These are phyloP conservation scores for Obelidium mucronatum DNA, from an alignment of 192 early-diverging fungal genomes.

Conservation along the genomic window DNA sequence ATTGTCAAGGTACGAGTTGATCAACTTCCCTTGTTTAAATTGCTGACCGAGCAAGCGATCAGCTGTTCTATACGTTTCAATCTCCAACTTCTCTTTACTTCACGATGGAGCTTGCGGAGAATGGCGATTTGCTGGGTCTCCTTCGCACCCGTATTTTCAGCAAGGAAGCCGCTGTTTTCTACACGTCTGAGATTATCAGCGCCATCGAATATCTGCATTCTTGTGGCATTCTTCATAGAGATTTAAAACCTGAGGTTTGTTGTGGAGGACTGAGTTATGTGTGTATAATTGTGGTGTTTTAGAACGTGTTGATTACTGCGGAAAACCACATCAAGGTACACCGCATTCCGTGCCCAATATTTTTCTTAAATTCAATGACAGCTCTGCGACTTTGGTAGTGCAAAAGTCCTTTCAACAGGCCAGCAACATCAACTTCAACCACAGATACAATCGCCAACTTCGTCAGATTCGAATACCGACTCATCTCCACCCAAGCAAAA, in stretches of 20 bases:
- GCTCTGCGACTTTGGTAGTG: conserved; percentile 89
- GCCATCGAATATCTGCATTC: conserved; percentile 90
- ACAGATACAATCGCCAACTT: neutral
- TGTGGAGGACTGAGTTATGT: neutral
- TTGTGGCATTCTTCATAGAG: conserved; percentile 88
- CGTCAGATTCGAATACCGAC: neutral
- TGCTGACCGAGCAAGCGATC: neutral
- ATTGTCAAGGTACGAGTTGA: conserved; percentile 69
- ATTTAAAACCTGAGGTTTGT: conserved; percentile 89
- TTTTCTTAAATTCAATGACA: conserved; percentile 72
- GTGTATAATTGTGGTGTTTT: neutral
- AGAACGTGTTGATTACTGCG: conserved; percentile 83
- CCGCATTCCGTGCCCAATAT: conserved; percentile 43
- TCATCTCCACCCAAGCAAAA: conserved; percentile 55
- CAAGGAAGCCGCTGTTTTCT: conserved; percentile 79
- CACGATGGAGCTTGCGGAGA: conserved; percentile 86
- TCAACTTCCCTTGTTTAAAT: neutral
- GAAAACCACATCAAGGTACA: conserved; percentile 86
- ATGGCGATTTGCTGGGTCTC: conserved; percentile 90
- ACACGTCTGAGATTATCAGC: conserved; percentile 84
- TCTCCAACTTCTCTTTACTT: conserved; percentile 91
- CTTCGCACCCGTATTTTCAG: conserved; percentile 69
- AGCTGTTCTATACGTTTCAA: conserved; percentile 94
- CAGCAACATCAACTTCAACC: neutral
- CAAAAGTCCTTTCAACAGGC: conserved; percentile 66